Evolutionary conservation across 129 eudicot genomes (phyloP).

Genomic region (Dittrichia graveolens): DNA sequence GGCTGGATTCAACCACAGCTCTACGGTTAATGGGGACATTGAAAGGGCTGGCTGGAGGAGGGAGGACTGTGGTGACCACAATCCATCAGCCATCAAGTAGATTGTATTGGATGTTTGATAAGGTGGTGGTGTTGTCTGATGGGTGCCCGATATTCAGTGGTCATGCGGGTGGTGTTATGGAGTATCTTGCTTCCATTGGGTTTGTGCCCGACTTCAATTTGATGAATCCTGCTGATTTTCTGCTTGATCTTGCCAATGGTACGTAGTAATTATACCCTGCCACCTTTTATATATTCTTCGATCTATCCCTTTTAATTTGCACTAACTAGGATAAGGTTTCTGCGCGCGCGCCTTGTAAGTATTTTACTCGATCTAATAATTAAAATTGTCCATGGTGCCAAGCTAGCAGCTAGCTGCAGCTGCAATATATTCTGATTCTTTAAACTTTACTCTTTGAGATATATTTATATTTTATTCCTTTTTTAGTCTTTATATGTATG

Average conservation of each 20-base stretch:
- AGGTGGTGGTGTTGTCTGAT: conserved; percentile 68
- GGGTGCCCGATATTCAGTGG: conserved; percentile 81
- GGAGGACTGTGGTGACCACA: conserved; percentile 70
- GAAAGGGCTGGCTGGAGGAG: conserved; percentile 69
- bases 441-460: conserved; percentile 6
- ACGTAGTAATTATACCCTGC: too few relatives aligned
- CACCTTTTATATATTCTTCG: background rate
- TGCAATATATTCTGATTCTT: background rate
- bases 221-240: conserved; percentile 86
- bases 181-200: conserved; percentile 75
- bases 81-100: conserved; percentile 88
- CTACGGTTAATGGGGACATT: conserved; percentile 57
- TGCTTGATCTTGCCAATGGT: conserved; percentile 95
- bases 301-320: too few relatives aligned
- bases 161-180: conserved; percentile 54
- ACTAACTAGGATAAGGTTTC: too few relatives aligned
- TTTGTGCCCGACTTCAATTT: conserved; percentile 52
- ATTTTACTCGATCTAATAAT: background rate
- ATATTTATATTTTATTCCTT: background rate
- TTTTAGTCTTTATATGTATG: background rate
- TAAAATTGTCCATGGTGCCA: background rate
- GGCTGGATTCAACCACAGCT: conserved; percentile 90
- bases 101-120: conserved; percentile 79
- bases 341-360: too few relatives aligned
- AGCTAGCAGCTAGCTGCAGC: too few relatives aligned